Conservation (phyloP, 2,329 filamentous ascomycete species). For the Talaromyces sp. region DNA sequence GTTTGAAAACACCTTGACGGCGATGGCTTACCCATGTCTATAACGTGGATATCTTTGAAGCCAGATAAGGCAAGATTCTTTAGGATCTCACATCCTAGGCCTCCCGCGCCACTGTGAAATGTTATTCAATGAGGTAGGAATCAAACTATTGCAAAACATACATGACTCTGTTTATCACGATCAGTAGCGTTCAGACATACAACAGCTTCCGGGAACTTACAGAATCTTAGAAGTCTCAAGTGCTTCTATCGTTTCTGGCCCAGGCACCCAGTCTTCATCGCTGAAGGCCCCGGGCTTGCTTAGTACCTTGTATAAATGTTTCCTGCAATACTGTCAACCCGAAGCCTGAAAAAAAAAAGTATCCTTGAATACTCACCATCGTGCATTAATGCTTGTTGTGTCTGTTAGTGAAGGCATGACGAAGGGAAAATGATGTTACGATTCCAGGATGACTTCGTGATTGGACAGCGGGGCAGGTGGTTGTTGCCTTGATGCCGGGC, state of each 20-base stretch:
- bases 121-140: conserved; percentile 20
- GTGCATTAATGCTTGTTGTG: conserved; percentile 8
- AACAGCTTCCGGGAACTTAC: conserved; percentile 42
- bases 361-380: conserved; percentile 20
- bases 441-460: neutral
- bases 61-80: conserved; percentile 94
- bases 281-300: conserved; percentile 75
- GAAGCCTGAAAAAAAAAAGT: neutral
- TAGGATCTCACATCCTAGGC: conserved; percentile 90
- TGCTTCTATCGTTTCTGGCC: conserved; percentile 47
- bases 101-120: conserved; percentile 74
- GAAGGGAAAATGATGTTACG: neutral
- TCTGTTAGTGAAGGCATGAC: conserved; percentile 7
- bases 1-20: neutral
- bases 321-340: conserved; percentile 50
- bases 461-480: neutral
- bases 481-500: neutral
- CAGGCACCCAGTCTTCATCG: conserved; percentile 55
- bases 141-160: conserved; percentile 25
- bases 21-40: conserved; percentile 78
- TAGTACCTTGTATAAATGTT: conserved; percentile 76
- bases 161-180: conserved; percentile 44
- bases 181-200: conserved; percentile 17
- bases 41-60: conserved; percentile 96
- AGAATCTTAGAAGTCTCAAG: conserved; percentile 70